These are phyloP conservation scores for Populus hybrid DNA, from an alignment of 441 rosid genomes.

Conservation along the genomic window DNA sequence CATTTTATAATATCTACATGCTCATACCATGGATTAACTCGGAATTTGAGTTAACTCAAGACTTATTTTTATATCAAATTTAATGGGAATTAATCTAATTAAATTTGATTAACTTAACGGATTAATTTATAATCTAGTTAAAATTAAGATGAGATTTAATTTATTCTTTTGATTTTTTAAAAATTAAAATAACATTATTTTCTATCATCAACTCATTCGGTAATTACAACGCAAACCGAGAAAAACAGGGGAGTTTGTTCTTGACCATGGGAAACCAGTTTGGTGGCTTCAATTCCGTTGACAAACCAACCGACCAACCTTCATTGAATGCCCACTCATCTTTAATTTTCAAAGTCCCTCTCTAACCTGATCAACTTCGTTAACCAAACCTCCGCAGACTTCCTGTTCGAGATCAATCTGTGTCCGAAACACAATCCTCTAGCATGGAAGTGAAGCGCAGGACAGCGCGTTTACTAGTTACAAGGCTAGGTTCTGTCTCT, in stretches of 20 bases:
- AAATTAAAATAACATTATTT: too few relatives aligned
- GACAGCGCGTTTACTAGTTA: conserved; percentile 52
- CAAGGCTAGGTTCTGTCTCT: conserved; percentile 77
- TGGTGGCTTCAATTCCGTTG: not conserved
- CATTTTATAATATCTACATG: too few relatives aligned
- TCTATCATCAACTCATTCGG: too few relatives aligned
- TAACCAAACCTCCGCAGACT: not conserved
- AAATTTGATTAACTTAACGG: too few relatives aligned
- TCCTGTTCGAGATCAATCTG: not conserved
- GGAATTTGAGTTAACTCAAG: too few relatives aligned
- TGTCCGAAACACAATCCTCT: not conserved
- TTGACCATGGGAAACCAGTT: not conserved
- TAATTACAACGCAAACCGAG: not conserved
- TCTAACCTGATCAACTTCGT: not conserved
- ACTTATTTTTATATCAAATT: too few relatives aligned
- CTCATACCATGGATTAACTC: too few relatives aligned
- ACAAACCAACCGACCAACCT: not conserved
- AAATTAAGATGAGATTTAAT: too few relatives aligned
- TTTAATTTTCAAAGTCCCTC: not conserved
- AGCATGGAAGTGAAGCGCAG: conserved; percentile 74
- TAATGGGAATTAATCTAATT: too few relatives aligned
- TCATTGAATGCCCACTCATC: not conserved
- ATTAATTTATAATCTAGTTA: too few relatives aligned
- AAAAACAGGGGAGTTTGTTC: not conserved
- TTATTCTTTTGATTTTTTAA: too few relatives aligned